Conservation (phyloP, 2,329 filamentous ascomycete genomes). For the Colletotrichum siamense region DNA sequence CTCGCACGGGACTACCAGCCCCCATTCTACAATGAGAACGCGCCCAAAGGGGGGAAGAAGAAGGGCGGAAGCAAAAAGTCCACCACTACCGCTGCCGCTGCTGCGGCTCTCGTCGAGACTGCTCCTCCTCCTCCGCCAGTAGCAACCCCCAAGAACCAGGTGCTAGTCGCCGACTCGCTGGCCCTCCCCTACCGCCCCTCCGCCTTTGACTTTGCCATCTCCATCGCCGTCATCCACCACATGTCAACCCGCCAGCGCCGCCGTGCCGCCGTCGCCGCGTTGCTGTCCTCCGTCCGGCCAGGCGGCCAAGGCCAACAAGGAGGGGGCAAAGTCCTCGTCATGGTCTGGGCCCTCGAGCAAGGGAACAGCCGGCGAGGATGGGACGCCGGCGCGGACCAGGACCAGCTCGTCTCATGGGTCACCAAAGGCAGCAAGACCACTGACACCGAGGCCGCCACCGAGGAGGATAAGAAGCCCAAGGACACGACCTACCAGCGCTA, state of each 20-base stretch:
- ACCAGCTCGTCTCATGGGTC: conserved; percentile 97
- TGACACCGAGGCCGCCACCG: neutral
- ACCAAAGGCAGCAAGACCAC: conserved; percentile 48
- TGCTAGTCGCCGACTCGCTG: conserved; percentile 82
- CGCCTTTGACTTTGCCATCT: conserved; percentile 82
- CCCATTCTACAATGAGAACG: conserved; percentile 1
- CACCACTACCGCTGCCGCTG: neutral
- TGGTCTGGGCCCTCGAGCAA: conserved; percentile 97
- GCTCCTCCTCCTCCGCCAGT: neutral
- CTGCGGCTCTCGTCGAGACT: neutral
- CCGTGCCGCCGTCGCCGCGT: conserved; percentile 71
- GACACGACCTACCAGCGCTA: conserved; percentile 78
- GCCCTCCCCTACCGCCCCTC: conserved; percentile 75
- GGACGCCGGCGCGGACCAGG: conserved; percentile 83
- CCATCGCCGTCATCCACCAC: conserved; percentile 94
- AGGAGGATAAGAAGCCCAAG: neutral
- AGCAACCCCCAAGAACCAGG: conserved; percentile 42
- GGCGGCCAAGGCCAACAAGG: conserved; percentile 40
- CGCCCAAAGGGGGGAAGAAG: conserved; percentile 6
- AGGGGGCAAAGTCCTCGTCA: conserved; percentile 76
- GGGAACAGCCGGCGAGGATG: conserved; percentile 84
- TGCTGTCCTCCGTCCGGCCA: conserved; percentile 69
- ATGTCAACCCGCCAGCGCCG: conserved; percentile 79
- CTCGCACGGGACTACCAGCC: conserved; percentile 45
- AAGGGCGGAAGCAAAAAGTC: conserved; percentile 15